A percentile compares a stretch with the other conserved stretches of the same genome.
These are phyloP conservation scores for Pseudozyma sp. DNA, from an alignment of 1,284 basidiomycete species.

Conservation along the genomic window DNA sequence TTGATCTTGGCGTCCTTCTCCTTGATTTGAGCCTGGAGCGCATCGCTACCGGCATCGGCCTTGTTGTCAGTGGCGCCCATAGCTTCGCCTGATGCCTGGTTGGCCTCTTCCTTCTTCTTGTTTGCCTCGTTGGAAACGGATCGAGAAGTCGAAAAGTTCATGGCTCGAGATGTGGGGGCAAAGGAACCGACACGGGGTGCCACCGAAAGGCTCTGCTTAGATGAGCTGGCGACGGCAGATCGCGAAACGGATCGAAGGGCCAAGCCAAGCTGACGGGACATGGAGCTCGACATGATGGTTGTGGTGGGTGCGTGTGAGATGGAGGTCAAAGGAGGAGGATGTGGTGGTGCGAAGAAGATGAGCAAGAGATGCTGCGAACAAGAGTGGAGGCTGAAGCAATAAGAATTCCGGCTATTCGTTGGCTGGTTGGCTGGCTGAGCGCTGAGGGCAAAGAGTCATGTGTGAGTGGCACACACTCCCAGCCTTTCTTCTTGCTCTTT, in stretches of 20 bases:
- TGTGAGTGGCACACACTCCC: neutral
- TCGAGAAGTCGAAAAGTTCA: conserved; percentile 43
- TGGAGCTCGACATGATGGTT: conserved; percentile 36
- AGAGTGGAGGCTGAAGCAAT: conserved; percentile 15
- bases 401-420: conserved; percentile 5
- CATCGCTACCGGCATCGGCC: conserved; percentile 11
- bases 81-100: conserved; percentile 50
- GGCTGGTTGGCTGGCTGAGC: neutral
- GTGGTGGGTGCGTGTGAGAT: neutral
- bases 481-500: neutral
- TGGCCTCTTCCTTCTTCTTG: conserved; percentile 55
- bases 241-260: conserved; percentile 33
- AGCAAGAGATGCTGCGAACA: neutral
- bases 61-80: conserved; percentile 51
- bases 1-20: conserved; percentile 68
- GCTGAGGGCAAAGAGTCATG: neutral
- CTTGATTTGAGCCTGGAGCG: conserved; percentile 58
- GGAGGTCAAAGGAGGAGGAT: neutral
- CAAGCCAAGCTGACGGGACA: conserved; percentile 41
- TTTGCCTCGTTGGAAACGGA: conserved; percentile 20
- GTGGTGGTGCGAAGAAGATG: neutral
- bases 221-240: conserved; percentile 34
- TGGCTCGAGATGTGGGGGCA: conserved; percentile 17
- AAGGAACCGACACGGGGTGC: conserved; percentile 20
- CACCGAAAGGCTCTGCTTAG: conserved; percentile 32